Percentiles rank a stretch among this genome's conserved stretches.
These are phyloP conservation scores for Paramecium tetraurelia DNA, from an alignment of 73 alveolate genomes.

Conservation along the genomic window DNA sequence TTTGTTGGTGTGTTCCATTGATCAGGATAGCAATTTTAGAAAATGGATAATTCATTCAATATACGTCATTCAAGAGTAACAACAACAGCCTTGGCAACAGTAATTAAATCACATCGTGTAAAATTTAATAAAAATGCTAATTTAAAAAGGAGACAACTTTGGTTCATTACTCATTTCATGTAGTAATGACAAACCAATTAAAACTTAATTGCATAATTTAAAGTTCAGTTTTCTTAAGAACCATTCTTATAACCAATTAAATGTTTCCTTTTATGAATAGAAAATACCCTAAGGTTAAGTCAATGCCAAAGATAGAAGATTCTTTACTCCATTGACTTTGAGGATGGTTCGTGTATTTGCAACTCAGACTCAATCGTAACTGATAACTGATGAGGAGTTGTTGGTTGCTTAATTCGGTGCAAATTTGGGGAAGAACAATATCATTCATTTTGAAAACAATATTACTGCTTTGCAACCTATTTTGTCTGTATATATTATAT, in stretches of 20 bases:
- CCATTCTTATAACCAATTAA: not conserved
- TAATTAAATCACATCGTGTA: not conserved
- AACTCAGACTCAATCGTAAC: not conserved
- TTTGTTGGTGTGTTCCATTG: not conserved
- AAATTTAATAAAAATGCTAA: not conserved
- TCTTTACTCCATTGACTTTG: not conserved
- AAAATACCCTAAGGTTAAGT: not conserved
- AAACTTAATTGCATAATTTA: not conserved
- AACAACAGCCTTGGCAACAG: not conserved
- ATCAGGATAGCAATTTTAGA: not conserved
- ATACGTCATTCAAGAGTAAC: not conserved
- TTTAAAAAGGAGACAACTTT: not conserved
- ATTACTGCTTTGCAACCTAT: constrained; percentile 1
- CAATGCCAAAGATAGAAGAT: not conserved
- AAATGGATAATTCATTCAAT: not conserved
- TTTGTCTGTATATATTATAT: not conserved
- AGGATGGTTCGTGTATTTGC: not conserved
- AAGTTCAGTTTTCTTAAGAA: not conserved
- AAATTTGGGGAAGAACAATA: not conserved
- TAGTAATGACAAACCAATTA: not conserved
- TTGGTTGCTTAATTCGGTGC: not conserved
- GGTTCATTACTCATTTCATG: not conserved
- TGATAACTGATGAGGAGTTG: not conserved
- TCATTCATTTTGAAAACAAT: not conserved
- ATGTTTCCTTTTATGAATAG: not conserved